These are phyloP conservation scores for Guadua angustifolia DNA, from an alignment of 176 grass and related monocot species.

Conservation along the genomic window DNA sequence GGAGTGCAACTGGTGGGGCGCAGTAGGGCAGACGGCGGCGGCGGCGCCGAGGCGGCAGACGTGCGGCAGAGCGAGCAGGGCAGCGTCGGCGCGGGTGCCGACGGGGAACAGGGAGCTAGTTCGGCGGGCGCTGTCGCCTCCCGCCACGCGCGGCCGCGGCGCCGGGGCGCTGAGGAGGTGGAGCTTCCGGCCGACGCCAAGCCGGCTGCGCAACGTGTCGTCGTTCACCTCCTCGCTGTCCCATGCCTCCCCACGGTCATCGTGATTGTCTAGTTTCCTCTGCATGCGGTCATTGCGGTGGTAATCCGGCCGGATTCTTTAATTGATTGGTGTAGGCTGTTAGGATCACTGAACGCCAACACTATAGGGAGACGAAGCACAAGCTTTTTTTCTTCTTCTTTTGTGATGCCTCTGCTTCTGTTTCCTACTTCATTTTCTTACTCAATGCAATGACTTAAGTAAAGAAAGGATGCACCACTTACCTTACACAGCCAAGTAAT, in stretches of 20 bases:
- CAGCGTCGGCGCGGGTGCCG: constrained; percentile 29
- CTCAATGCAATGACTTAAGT: too few species aligned
- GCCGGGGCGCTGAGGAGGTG: constrained; percentile 49
- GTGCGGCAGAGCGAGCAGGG: constrained; percentile 26
- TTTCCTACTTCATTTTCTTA: too few species aligned
- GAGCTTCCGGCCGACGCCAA: constrained; percentile 75
- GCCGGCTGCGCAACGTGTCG: constrained; percentile 66
- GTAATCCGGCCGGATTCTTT: background rate
- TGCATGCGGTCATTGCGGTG: background rate
- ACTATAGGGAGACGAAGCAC: too few species aligned
- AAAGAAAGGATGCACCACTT: too few species aligned
- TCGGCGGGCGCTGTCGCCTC: constrained; percentile 64
- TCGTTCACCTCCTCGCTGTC: background rate
- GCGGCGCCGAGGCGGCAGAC: constrained; percentile 12
- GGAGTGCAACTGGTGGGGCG: constrained; percentile 41
- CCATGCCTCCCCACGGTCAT: constrained; percentile 31
- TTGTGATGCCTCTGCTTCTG: too few species aligned
- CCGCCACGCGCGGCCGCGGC: constrained; percentile 27
- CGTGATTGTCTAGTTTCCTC: background rate
- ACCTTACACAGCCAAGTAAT: too few species aligned
- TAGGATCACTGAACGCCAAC: too few species aligned
- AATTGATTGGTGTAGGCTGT: background rate
- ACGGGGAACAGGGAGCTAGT: constrained; percentile 69
- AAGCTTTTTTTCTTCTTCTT: too few species aligned
- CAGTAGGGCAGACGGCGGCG: background rate